phyloP scores from a whole-genome alignment of 805 yeast species.

The Candida quercuum region DNA sequence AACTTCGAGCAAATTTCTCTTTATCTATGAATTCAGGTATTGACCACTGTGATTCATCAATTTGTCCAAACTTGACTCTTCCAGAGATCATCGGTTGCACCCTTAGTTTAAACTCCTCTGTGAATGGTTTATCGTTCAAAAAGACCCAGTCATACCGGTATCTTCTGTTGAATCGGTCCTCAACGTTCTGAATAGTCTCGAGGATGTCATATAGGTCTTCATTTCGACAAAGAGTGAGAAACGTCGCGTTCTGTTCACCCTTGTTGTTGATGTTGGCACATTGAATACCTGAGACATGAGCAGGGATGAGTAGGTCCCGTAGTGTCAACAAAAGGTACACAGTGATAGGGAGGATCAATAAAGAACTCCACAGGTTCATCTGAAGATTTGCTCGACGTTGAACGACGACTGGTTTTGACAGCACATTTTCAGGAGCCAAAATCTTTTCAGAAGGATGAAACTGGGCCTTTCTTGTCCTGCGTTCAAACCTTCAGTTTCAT shows the following conservation, averaged over 20 bases:
- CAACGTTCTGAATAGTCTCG: slow-evolving; percentile 68
- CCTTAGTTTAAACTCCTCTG: slow-evolving; percentile 69
- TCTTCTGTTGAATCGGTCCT: slow-evolving; percentile 83
- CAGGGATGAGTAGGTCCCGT: no score
- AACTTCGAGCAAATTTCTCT: slow-evolving; percentile 52
- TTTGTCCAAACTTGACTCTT: slow-evolving; percentile 65
- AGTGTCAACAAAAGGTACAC: no score
- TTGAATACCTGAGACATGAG: no score
- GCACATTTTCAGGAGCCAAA: no score
- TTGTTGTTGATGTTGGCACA: no score
- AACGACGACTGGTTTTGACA: no score
- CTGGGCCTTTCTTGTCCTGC: no score
- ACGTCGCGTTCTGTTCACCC: slow-evolving; percentile 77
- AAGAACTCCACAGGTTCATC: no score
- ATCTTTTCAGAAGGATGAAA: no score
- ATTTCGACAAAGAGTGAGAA: slow-evolving; percentile 77
- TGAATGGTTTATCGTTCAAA: slow-evolving; percentile 80
- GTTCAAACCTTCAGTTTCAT: no score
- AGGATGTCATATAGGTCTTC: slow-evolving; percentile 58
- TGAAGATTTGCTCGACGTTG: no score
- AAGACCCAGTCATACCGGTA: slow-evolving; percentile 94
- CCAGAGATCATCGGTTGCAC: slow-evolving; percentile 74
- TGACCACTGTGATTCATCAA: slow-evolving; percentile 85
- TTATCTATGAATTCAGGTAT: slow-evolving; percentile 81
- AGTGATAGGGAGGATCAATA: no score